Evolutionary conservation across 2,329 filamentous ascomycete genomes (phyloP), one percentile per base, ranked within the genome.

Genomic region (Sclerotinia borealis): DNA sequence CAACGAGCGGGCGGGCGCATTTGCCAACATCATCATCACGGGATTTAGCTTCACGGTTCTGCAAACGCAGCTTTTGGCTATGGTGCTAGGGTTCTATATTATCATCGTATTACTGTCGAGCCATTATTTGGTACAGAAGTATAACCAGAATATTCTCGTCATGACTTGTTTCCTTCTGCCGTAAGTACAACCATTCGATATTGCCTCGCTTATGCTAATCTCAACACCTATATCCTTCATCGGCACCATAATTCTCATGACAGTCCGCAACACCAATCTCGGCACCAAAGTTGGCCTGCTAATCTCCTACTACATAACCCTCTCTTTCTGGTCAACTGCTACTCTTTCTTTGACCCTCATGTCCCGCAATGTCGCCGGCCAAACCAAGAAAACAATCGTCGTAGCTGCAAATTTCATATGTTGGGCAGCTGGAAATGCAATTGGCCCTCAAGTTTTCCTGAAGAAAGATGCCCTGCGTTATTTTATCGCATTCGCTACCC

Each of bases 251-350:
- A 81, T 90, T 45, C 82, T 92, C 62, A 88, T 92, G 82, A 87
- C 85, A 0, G 81, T 92, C 9, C 75, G 82, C 27, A 86, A 87
- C 68, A 78, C 80, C 8, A 83, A 78, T 49, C 79, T 79, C 41
- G 75, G 81, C 10, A 85, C 84, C 43, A 82, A 88, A 74, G 80
- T 87, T 34, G 89, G 89, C 7, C 80, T 92, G 0, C 77, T 92
- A 17, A 83, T 92, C 70, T 83, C 81, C 71, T 92, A 92, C 79
- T 92, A 92, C 76, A 87, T 92, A 66, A 87, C 85, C 0, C 80
- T 91, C 22, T 90, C 86, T 6, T 92, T 92, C 81, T 92, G 88
- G 88, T 86, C 88, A 0, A 88, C 87, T 0, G 84, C 89, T 70
- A 88, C 85, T 1, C 77, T 91, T 15, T 79, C 82, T 9, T 80